Evolutionary conservation across 2,329 filamentous ascomycete genomes (phyloP), one percentile per base, ranked within the genome.

Genomic region (Coleophoma cylindrospora): DNA sequence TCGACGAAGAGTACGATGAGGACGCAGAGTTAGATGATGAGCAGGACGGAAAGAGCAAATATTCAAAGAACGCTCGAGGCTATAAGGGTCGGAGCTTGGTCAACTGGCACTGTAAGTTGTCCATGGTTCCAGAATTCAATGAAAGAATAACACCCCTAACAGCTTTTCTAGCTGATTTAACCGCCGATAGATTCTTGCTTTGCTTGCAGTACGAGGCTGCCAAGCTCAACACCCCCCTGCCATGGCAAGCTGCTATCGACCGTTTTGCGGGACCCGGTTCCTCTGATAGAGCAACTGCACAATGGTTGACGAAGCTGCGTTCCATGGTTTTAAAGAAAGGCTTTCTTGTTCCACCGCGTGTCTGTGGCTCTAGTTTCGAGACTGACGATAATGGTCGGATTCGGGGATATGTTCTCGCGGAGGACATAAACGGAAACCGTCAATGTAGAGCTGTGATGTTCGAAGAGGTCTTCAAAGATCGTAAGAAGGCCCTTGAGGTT

Each of bases 181-280:
- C 10, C 68, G 72, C 10, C 0, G 73, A 76, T 36, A 76, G 75
- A 56, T 54, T 74, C 0, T 50, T 75, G 0, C 60, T 75, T 1
- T 58, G 68, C 49, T 54, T 74, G 0, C 60, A 69, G 11, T 75
- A 72, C 34, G 73, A 75, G 54, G 67, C 50, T 15, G 54, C 57
- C 9, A 47, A 49, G n/a, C 32, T 40, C 27, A 38, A 45, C 10
- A 40, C 54, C 40, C 8, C 32, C 2, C 40, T 64, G 6, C 63
- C 63, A 21, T 65, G 61, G 62, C 56, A 61, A 19, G 47, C 51
- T 3, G 47, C 57, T 12, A 57, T 61, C 11, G 55, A 61, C n/a
- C 55, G 63, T n/a, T 43, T 64, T 1, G 40, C 41, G 11, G 40
- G 40, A 41, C 61, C 61, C 33, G 61, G 59, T 1, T 61, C 56